Evolutionary conservation across 2,329 filamentous ascomycete species (phyloP), one percentile per base, ranked within the genome.

Genomic region (Huntiella moniliformis): DNA sequence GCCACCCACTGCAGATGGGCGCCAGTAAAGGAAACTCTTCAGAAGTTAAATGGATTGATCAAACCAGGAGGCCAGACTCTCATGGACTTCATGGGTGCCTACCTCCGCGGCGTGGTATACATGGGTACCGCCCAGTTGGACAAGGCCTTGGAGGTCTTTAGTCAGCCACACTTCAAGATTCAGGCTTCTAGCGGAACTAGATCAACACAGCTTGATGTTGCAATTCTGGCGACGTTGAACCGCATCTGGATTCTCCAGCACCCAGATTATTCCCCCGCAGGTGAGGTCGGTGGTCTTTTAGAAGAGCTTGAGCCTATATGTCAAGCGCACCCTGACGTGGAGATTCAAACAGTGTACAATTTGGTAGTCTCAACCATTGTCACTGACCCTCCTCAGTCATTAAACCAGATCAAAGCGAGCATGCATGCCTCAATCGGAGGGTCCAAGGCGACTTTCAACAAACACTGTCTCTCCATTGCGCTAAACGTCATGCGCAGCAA

Each of bases 401-500:
- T 91, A 51, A 77, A 83, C 49, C 74, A 80, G 51, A 78, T 82
- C 47, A 95, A 94, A 61, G 73, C 79, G 36, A 76, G 80, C 55
- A 78, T 95, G 45, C 77, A 83, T 50, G 68, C 70, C 35, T 81
- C 85, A 2, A 70, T 94, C 37, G 70, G 71, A 35, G 74, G 76
- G 2, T 79, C 82, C 10, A 79, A 79, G 52, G 66, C 67, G 5
- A 77, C 80, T 6, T 68, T 69, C 46, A 94, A 94, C 57, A 74
- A 74, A 28, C 82, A 92, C 52, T 79, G 87, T 45, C 71, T 86
- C n/a, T 79, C 79, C 41, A 81, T 95, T 52, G 78, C 81, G 4
- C 73, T 95, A 49, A 86, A 78, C 53, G 78, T 91, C 52, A 92
- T 95, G 81, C 80, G 82, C 44, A 77, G 73, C 56, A 74, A 77